Evolutionary conservation across 2,329 filamentous ascomycete genomes (phyloP), one percentile per base, ranked within the genome.

Genomic region (Aspergillus oerlinghausenensis): DNA sequence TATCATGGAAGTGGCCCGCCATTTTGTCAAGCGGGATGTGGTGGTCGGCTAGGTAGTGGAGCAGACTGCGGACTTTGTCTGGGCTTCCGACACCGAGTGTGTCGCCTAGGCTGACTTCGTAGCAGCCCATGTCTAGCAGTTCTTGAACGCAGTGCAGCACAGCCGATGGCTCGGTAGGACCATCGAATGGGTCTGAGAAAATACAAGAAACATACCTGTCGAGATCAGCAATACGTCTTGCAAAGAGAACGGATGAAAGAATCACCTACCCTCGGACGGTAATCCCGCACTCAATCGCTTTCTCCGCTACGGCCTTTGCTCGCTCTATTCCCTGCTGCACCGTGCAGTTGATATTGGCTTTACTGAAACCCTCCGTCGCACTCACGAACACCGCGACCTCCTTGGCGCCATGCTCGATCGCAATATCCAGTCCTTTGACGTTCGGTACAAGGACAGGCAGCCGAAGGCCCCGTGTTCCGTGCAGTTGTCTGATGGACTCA

Each of bases 61-160:
- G 50, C 2, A 78, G 62, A 5, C 55, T 60, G 21, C 61, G 65
- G 1, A 74, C 71, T 21, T 70, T 65, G 11, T 56, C 63, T 48
- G 69, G 68, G 51, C 90, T 95, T 32, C 92, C 92, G 83, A 95
- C 92, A 19, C 92, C 92, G 0, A 92, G 93, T 0, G 92, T 97
- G 68, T 96, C 92, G 6, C 91, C 92, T 0, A 96, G 83, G 1
- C 89, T 89, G 63, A 97, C 92, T 79, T 96, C 91, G 68, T 96
- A 90, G 21, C 90, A 92, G 19, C 92, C 92, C 80, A 93, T 89
- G 68, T 92, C 89, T 1, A 96, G 80, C 50, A 96, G 76, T 67
- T 79, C 85, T 58, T 79, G 77, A 67, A 57, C 82, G 60, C 55
- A 80, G 68, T 25, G 79, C 71, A 84, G 78, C 10, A 77, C 77